Percentiles rank a stretch among this genome's conserved stretches.
Evolutionary conservation across 805 yeast genomes (phyloP).

Genomic region (Pichia manshurica): DNA sequence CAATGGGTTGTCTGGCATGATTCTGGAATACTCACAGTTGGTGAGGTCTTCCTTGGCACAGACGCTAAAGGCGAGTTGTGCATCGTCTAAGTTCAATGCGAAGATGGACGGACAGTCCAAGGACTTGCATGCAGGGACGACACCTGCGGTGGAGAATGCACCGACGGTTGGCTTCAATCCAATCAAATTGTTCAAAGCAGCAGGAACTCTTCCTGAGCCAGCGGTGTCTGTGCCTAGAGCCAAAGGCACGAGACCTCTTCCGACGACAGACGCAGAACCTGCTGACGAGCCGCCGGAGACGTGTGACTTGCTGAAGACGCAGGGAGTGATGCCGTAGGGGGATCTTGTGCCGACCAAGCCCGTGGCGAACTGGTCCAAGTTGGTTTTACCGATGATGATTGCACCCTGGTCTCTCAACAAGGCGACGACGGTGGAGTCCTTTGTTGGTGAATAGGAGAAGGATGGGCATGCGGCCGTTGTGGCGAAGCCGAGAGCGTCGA

Average conservation of each 20-base stretch:
- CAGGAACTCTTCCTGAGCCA: constrained; percentile 97
- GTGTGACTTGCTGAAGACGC: constrained; percentile 67
- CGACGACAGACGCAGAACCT: constrained; percentile 91
- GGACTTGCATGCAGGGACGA: constrained; percentile 96
- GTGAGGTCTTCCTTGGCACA: constrained; percentile 65
- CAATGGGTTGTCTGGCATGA: constrained; percentile 61
- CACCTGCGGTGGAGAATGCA: constrained; percentile 78
- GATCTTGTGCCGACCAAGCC: constrained; percentile 94
- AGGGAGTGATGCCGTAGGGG: constrained; percentile 87
- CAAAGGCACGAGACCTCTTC: constrained; percentile 82
- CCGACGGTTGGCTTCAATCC: constrained; percentile 95
- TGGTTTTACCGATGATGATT: constrained; percentile 87
- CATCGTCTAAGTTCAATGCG: constrained; percentile 71
- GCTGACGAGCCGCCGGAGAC: constrained; percentile 96
- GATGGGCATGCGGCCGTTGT: constrained; percentile 98
- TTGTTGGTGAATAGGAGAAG: constrained; percentile 58
- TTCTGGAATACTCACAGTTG: constrained; percentile 75
- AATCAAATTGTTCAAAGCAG: constrained; percentile 83
- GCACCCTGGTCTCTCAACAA: constrained; percentile 87
- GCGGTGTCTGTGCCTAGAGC: constrained; percentile 97
- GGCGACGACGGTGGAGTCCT: constrained; percentile 71
- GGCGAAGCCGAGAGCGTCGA: constrained; percentile 72
- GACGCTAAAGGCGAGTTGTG: constrained; percentile 67
- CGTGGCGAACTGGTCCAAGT: constrained; percentile 95
- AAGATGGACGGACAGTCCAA: constrained; percentile 89